These are phyloP conservation scores for Biscogniauxia mediterranea DNA, from an alignment of 2,329 filamentous ascomycete species.

Conservation along the genomic window DNA sequence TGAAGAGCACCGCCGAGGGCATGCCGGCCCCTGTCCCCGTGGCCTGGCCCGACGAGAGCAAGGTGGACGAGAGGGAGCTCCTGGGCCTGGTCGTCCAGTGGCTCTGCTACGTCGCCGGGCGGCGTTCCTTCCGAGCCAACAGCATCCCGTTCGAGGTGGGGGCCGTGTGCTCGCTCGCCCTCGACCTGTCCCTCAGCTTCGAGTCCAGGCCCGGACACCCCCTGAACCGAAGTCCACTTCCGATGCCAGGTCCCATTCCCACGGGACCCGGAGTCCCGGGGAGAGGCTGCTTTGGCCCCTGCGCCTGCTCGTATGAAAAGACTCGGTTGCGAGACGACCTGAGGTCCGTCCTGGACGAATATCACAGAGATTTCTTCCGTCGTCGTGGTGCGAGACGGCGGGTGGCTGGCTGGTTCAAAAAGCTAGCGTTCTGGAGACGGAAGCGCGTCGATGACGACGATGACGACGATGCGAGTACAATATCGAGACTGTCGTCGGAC, in stretches of 20 bases:
- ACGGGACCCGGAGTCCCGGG: background rate
- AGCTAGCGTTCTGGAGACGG: conserved; percentile 23
- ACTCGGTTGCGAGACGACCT: background rate
- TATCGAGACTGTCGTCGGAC: background rate
- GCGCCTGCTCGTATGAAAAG: conserved; percentile 15
- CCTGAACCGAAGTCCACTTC: background rate
- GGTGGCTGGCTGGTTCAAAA: conserved; percentile 16
- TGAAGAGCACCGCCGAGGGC: conserved; percentile 12
- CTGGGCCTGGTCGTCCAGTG: conserved; percentile 17
- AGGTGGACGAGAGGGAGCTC: conserved; percentile 10
- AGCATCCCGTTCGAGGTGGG: conserved; percentile 16
- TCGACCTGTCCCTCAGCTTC: conserved; percentile 13
- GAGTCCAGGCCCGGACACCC: conserved; percentile 1
- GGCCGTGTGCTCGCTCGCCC: conserved; percentile 12
- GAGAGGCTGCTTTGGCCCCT: conserved; percentile 16
- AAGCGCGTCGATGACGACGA: background rate
- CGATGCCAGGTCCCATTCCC: background rate
- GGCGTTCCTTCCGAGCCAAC: conserved; percentile 10
- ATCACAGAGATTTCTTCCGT: background rate
- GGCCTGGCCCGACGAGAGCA: conserved; percentile 8
- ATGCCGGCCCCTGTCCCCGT: conserved; percentile 7
- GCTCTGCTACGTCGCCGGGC: conserved; percentile 22
- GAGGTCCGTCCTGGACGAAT: conserved; percentile 4
- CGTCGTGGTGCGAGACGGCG: conserved; percentile 4
- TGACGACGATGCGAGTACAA: background rate